Evolutionary conservation across 2,329 filamentous ascomycete species (phyloP), one percentile per base, ranked within the genome.

Genomic region (Paecilomyces sp.): DNA sequence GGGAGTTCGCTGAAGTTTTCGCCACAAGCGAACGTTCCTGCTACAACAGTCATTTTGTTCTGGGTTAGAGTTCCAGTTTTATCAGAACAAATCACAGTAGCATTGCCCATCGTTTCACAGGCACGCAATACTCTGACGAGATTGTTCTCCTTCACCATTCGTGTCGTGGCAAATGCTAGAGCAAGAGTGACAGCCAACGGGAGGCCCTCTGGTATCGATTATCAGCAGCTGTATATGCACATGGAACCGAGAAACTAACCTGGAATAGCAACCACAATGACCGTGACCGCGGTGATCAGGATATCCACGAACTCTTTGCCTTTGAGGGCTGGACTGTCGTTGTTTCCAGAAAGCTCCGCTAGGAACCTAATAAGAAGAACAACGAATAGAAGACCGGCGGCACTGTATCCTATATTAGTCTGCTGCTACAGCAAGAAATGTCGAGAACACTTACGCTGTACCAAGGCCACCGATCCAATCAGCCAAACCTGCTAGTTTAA

Each of bases 291-390:
- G 53, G 90, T 86, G 63, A 92, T 91, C 67, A 92, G 85, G 61
- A 91, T 90, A 61, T 88, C 83, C 65, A 91, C 80, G 67, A 91
- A 91, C 57, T 84, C 81, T 68, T 93, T 90, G 8, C 89, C 92
- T 77, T 95, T 96, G 57, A 86, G 74, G 2, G 90, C 86, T 2
- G 91, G 81, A 0, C 82, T 82, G 1, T 76, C 76, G 3, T 69
- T 64, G 60, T 84, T 80, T 18, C 74, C 77, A 58, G 74, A 82
- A 2, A 96, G 82, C 12, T 85, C 77, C 55, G 87, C 90, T 9
- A 94, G 79, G 70, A 96, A 97, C 67, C 91, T 85, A 77, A 96
- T 92, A 68, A 96, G 85, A 13, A 96, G 81, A 54, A 95, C 88
- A 54, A 93, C 81, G 76, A 97, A 96, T 54, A 96, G 80, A 13